Percentiles rank a stretch among this genome's conserved stretches.
Conservation (phyloP, 148 eudicot genomes). For the Rhododendron williamsianum region DNA sequence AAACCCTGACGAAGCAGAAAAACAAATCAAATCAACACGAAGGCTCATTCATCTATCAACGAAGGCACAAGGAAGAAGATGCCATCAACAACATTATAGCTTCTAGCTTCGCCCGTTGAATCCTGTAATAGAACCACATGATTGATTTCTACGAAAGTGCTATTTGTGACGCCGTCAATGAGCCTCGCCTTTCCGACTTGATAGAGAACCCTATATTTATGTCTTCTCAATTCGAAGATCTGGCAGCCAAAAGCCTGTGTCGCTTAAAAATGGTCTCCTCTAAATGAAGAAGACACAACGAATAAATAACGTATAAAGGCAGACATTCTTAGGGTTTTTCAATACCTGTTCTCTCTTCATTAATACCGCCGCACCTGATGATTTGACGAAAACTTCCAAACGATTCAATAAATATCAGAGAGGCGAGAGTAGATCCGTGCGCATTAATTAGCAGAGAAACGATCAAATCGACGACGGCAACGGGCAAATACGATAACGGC, state of each 20-base stretch:
- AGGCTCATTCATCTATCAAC: too few species aligned
- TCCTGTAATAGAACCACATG: neutral
- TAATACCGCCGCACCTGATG: constrained; percentile 2
- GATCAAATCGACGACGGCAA: neutral
- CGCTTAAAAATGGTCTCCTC: neutral
- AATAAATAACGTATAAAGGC: neutral
- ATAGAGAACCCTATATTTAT: neutral
- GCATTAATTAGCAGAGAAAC: neutral
- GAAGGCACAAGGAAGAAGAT: too few species aligned
- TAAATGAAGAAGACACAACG: neutral
- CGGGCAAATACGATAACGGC: too few species aligned
- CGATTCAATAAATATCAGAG: neutral
- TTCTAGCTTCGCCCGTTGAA: neutral
- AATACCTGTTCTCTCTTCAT: constrained; percentile 8
- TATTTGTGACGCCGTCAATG: neutral
- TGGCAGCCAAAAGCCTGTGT: neutral
- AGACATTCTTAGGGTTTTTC: constrained; percentile 2
- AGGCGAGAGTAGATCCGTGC: neutral
- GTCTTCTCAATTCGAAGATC: constrained; percentile 3
- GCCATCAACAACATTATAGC: too few species aligned
- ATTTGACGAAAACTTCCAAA: constrained; percentile 5
- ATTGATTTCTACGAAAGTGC: neutral
- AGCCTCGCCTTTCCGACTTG: neutral
- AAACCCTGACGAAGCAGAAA: too few species aligned
- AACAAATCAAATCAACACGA: too few species aligned